Base-by-base conservation (phyloP, 345 rosid species). In the Pelargonium nanum region DNA sequence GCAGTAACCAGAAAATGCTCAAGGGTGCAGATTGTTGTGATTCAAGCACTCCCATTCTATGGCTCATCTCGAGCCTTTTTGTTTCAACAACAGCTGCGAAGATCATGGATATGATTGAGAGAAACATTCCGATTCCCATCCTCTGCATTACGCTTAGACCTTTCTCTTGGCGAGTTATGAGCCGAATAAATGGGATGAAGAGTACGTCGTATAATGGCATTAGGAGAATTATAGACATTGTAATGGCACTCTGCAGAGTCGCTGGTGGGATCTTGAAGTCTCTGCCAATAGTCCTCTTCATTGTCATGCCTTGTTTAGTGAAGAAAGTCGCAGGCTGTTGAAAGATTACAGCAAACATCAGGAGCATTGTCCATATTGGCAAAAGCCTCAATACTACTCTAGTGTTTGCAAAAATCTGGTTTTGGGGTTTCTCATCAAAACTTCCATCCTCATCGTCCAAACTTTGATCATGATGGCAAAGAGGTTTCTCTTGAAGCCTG, bases 351-450 rank as follows among this genome's bases (percentile, higher is more conserved):
- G 98, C 98, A 61, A 89, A 92, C 81, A 80, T 81, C 1, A 92
- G 83, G 22, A 92, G 97, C 85, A 80, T 83, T 53, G 85, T 75
- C 98, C 98, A 92, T 23, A 92, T 84, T 1, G 98, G 98, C 63
- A 92, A 50, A 30, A 92, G 79, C 60, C 88, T 72, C 16, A 81
- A 59, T 2, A 89, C 60, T 44, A 78, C 66, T 70, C 72, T 84
- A 0, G 69, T 64, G 59, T 84, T 92, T 71, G 75, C 68, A 0
- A 75, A 60, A 19, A 22, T 55, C 56, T 21, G 4, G 26, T 59
- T 60, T 60, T 59, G 17, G 70, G 53, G 51, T 56, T 68, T 69
- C 24, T 28, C 52, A 22, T 56, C 50, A 1, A 28, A 19, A 13
- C 22, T 19, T 16, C 16, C 21, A 19, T 60, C 65, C 7, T 45